phyloP scores from a whole-genome alignment of 345 rosid species.

The Lepidium didymum region DNA sequence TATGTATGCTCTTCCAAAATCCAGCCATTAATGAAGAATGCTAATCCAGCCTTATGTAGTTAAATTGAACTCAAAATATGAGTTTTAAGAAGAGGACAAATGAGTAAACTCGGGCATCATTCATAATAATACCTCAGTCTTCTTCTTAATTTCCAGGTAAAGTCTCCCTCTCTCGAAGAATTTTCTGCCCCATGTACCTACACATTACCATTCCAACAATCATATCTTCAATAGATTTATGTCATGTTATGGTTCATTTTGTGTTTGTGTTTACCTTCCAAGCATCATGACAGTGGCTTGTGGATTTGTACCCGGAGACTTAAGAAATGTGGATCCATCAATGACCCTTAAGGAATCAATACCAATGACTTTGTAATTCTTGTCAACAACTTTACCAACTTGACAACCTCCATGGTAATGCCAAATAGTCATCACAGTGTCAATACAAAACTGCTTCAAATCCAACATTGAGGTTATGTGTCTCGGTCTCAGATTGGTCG shows the following conservation, averaged over 20 bases:
- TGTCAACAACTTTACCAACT: constrained; percentile 43
- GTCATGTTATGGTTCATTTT: neutral
- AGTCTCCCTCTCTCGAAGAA: neutral
- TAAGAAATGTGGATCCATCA: constrained; percentile 43
- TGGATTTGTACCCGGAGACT: neutral
- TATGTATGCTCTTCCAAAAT: too few relatives aligned
- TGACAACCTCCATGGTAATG: constrained; percentile 62
- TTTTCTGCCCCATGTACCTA: neutral
- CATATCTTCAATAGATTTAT: neutral
- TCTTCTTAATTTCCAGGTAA: neutral
- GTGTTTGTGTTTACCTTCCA: neutral
- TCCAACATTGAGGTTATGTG: constrained; percentile 25
- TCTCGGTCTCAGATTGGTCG: constrained; percentile 45
- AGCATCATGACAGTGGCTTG: neutral
- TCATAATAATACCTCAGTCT: neutral
- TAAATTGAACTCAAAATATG: too few relatives aligned
- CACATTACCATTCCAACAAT: neutral
- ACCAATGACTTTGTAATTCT: constrained; percentile 37
- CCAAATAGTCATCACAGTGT: constrained; percentile 51
- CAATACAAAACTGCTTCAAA: constrained; percentile 46
- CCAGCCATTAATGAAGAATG: too few relatives aligned
- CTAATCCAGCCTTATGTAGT: too few relatives aligned
- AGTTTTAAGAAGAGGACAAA: too few relatives aligned
- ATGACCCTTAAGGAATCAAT: constrained; percentile 39
- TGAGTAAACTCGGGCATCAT: too few relatives aligned